Percentiles rank a stretch among this genome's conserved stretches.
Evolutionary conservation across 192 early-diverging fungal genomes (phyloP).

Genomic region (Gaertneriomyces sp.): DNA sequence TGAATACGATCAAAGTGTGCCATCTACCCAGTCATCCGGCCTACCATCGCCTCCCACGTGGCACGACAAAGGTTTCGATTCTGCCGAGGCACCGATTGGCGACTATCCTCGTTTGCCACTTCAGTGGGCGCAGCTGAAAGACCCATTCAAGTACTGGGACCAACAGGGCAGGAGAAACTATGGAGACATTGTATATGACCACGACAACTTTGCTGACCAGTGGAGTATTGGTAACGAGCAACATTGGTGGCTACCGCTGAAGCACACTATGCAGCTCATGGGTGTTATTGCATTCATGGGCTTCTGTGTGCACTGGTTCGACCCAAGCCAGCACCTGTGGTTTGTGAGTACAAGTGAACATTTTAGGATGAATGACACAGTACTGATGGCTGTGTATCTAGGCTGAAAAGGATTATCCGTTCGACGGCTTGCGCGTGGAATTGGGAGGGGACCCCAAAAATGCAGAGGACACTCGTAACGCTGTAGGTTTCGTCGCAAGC

Average conservation of each 20-base stretch:
- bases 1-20: slow-evolving; percentile 46
- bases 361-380: no score
- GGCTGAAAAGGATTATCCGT: slow-evolving; percentile 50
- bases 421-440: slow-evolving; percentile 48
- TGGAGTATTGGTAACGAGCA: slow-evolving; percentile 41
- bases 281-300: slow-evolving; percentile 28
- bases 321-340: slow-evolving; percentile 37
- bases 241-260: slow-evolving; percentile 20
- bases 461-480: slow-evolving; percentile 25
- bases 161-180: slow-evolving; percentile 51
- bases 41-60: slow-evolving; percentile 29
- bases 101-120: slow-evolving; percentile 45
- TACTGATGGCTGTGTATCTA: slow-evolving; percentile 12
- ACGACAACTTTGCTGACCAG: slow-evolving; percentile 43
- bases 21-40: slow-evolving; percentile 17
- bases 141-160: slow-evolving; percentile 57
- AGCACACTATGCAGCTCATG: slow-evolving; percentile 20
- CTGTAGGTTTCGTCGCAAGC: no score
- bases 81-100: slow-evolving; percentile 40
- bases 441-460: slow-evolving; percentile 51
- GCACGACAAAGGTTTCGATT: slow-evolving; percentile 34
- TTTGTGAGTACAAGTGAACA: slow-evolving; percentile 27
- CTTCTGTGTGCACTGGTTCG: slow-evolving; percentile 17
- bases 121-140: slow-evolving; percentile 43
- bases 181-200: slow-evolving; percentile 47